These are phyloP conservation scores for Entonaema liquescens DNA, from an alignment of 495 filamentous ascomycete genomes.

Conservation along the genomic window DNA sequence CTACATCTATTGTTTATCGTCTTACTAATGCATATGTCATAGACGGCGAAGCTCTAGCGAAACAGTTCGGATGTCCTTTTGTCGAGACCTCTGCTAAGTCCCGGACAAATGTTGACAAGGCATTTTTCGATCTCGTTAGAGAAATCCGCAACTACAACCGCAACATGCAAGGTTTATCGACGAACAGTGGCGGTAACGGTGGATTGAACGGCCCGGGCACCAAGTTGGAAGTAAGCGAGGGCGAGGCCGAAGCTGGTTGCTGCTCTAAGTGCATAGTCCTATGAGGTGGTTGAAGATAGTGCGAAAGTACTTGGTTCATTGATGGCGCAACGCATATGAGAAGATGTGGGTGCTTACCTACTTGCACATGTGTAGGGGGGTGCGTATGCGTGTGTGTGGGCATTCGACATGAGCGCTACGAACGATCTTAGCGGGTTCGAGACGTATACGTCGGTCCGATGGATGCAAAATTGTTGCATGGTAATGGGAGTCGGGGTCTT, in stretches of 20 bases:
- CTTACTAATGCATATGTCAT: conserved; percentile 27
- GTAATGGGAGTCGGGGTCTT: conserved; percentile 42
- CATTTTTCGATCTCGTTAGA: conserved; percentile 96
- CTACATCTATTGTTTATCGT: not conserved
- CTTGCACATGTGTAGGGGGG: conserved; percentile 14
- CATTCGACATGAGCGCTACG: conserved; percentile 30
- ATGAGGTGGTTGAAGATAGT: conserved; percentile 62
- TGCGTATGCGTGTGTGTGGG: conserved; percentile 15
- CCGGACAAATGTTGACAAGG: conserved; percentile 96
- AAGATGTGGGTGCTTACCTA: conserved; percentile 11
- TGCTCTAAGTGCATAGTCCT: conserved; percentile 90
- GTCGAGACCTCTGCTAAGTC: conserved; percentile 99
- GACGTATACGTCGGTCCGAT: conserved; percentile 35
- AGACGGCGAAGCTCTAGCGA: conserved; percentile 91
- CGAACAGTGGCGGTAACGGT: conserved; percentile 67
- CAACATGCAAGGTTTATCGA: conserved; percentile 87
- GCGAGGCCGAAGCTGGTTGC: conserved; percentile 76
- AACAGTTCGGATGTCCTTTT: conserved; percentile 92
- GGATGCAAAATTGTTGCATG: conserved; percentile 41
- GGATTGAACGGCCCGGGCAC: conserved; percentile 68
- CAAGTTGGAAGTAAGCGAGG: conserved; percentile 82
- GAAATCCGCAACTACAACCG: conserved; percentile 98
- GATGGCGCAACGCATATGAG: conserved; percentile 31
- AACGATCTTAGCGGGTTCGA: conserved; percentile 36
- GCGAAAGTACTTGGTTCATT: conserved; percentile 7